Evolutionary conservation across 2,329 filamentous ascomycete species (phyloP), one percentile per base, ranked within the genome.

Genomic region (Aureobasidium sp.): DNA sequence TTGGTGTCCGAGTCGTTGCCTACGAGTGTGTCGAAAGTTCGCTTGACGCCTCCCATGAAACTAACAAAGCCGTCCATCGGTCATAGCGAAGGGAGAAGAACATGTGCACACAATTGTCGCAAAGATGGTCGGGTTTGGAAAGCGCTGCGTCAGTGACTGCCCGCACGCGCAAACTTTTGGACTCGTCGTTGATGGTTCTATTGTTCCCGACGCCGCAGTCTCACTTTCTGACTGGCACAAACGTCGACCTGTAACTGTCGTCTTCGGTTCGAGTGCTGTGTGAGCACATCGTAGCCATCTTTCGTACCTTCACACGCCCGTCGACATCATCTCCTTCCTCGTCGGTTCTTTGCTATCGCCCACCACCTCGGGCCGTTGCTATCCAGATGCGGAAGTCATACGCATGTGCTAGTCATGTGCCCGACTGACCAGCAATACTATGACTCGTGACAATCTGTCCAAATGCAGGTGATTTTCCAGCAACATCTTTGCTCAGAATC

Each of bases 121-220:
- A 47, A 25, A 46, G 21, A 47, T 10, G n/a, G 31, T 25, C 9
- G 19, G 29, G 8, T 9, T 27, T 3, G 23, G 54, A 29, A 29
- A 47, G 31, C 21, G 54, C 54, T 13, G 31, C 47, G 42, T 57
- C 21, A 27, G 54, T 29, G 54, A 42, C 31, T 57, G 54, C 42
- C 42, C 42, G 54, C 54, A 29, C 54, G 19, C 21, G 42, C 54
- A 57, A 57, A 57, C 54, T 57, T 57, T 45, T 38, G 54, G 27
- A 45, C 23, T 57, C 15, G 53, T 57, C 19, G 53, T 57, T 31
- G 19, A 57, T 45, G 27, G 35, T 23, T 57, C 29, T 17, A 57
- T 45, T 31, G 38, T 57, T 29, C 25, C 29, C 53, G 19, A 27
- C n/a, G 19, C 40, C 19, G 40, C 29, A 31, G 13, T 35, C 17